phyloP scores from a whole-genome alignment of 2,329 filamentous ascomycete genomes.

The Neonectria faginata region DNA sequence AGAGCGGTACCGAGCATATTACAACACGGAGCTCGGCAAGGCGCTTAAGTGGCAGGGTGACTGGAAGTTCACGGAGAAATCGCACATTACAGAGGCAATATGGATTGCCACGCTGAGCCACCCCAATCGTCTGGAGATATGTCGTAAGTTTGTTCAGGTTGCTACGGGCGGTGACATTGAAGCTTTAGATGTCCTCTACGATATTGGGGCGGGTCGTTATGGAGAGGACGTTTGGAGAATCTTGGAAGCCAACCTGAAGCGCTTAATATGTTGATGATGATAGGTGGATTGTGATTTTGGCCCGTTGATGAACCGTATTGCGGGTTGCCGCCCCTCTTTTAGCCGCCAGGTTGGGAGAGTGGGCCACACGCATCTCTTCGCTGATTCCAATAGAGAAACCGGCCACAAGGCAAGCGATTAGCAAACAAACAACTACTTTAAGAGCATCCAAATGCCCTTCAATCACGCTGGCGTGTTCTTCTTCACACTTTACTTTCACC shows the following conservation, averaged over 20 bases:
- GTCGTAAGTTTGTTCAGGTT: conserved; percentile 23
- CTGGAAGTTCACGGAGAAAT: conserved; percentile 24
- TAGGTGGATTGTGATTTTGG: no score
- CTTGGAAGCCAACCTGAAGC: conserved; percentile 15
- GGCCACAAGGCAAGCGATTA: no score
- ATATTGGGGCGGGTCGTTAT: conserved; percentile 17
- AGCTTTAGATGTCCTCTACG: conserved; percentile 17
- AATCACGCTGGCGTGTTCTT: no score
- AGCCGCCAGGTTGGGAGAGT: no score
- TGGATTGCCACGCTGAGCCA: conserved; percentile 19
- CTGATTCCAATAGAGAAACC: no score
- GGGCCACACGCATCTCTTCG: no score
- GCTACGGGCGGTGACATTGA: conserved; percentile 7
- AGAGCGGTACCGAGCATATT: conserved; percentile 7
- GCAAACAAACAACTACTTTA: no score
- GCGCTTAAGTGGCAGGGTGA: conserved; percentile 14
- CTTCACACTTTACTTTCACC: no score
- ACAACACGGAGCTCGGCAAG: conserved; percentile 20
- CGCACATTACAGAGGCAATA: conserved; percentile 23
- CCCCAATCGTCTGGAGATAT: conserved; percentile 21
- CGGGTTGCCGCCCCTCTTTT: no score
- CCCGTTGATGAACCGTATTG: no score
- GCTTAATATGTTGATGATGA: conserved; percentile 15
- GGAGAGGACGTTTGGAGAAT: conserved; percentile 11
- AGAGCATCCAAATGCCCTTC: no score